Base-by-base conservation (phyloP, 192 early-diverging fungal species). In the Backusella sp. region DNA sequence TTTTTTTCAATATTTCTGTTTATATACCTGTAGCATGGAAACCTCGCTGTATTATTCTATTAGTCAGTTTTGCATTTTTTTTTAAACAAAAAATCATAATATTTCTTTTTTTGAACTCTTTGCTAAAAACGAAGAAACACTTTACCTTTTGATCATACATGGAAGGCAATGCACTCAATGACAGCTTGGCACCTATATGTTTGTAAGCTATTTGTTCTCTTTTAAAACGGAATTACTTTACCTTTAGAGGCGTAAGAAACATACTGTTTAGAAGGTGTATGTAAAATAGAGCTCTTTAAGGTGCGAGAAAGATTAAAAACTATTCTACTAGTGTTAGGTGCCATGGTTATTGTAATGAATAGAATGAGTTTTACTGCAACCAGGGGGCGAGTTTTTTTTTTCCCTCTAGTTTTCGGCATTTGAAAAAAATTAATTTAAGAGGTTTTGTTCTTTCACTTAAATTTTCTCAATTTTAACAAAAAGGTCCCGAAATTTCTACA, bases 1-100 rank as follows among this genome's bases (percentile, higher is more conserved):
- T 34, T 35, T 14, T 44, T 67, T 3, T 21, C 19, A 26, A 41
- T n/a, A 17, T 28, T 30, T 9, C 19, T 14, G 21, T 26, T 62
- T 62, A 11, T 62, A 70, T 77, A 80, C 79, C 79, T 80, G 79
- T 73, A 52, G 79, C 69, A 76, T 76, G 79, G 66, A 80, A 76
- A 46, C 35, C 36, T 17, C 79, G 30, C 79, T 80, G 35, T 62
- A 37, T 26, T 62, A 28, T 62, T 26, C 56, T 62, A 62, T 62
- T 28, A 26, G 56, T 62, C 56, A 62, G 56, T 62, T 62, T 62
- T 62, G 26, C n/a, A 28, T 62, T 26, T 62, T 62, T 62, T 62
- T 59, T 62, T 62, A 28, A 23, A 56, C 23, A 56, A 56, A 56
- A 26, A 62, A 62, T 11, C 23, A 59, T 59, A 26, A 6, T 21